Base-by-base conservation (phyloP, 1,139 yeast genomes). In the Yamadazyma buinensis region DNA sequence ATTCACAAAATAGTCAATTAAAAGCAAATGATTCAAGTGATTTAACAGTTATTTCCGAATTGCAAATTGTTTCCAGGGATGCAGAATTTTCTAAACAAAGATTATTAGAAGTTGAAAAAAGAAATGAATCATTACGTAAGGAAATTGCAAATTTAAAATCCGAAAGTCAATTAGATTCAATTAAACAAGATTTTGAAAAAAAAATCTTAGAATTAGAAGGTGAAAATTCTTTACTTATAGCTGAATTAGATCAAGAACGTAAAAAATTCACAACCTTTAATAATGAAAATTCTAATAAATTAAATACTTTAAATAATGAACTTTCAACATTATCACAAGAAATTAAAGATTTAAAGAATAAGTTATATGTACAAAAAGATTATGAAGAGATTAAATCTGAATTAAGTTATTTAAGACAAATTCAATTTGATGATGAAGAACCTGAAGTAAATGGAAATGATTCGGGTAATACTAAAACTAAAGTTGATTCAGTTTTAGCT, bases 311-410 rank as follows among this genome's bases (percentile, higher is more conserved):
- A 23, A 62, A 60, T 28, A 59, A 76, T 31, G 87, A 84, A 42
- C 50, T 71, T 4, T 51, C 54, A 2, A 70, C 71, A 29, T 60
- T 78, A 46, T 61, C 60, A 12, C 56, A 59, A 12, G 94, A 84
- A 49, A 57, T 77, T 21, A 66, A 62, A 10, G 54, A 60, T 20
- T 62, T 84, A 43, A 74, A 75, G 47, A 55, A 52, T 35, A 69
- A 71, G 36, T 52, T 79, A 29, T 61, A 60, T 2, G 56, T 59
- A 28, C 71, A 76, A 23, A 60, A 67, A 3, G 90, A 83, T 52
- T 88, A 90, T 55, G 88, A 84, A 36, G 87, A 84, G 44, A 57
- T 88, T 33, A 87, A 85, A 55, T 74, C 75, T 33, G 96, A 88
- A 51, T 63, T 88, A 40, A 74, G 71, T 15, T 74, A 87, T 19